Percentiles rank a stretch among this genome's conserved stretches.
Evolutionary conservation across 768 basidiomycete species (phyloP).

Genomic region (Mycena maculata): DNA sequence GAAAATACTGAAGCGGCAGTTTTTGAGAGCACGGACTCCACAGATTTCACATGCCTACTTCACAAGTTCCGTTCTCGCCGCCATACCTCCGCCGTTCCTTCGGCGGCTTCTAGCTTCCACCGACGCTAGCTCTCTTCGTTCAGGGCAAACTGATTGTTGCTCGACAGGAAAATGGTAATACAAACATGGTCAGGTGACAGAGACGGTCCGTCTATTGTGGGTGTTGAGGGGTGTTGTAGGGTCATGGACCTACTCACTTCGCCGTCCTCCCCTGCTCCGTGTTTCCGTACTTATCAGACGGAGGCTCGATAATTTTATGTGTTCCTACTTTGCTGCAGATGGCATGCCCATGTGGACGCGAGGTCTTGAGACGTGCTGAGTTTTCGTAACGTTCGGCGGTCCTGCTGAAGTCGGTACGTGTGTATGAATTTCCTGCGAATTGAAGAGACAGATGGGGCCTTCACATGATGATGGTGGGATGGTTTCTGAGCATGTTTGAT

Average conservation of each 20-base stretch:
- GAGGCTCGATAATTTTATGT: constrained; percentile 14
- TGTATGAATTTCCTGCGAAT: constrained; percentile 62
- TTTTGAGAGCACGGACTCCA: no score
- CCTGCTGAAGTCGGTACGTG: constrained; percentile 61
- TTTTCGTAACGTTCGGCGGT: constrained; percentile 28
- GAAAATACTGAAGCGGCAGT: no score
- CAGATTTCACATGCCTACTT: no score
- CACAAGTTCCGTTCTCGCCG: no score
- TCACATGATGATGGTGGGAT: constrained; percentile 22
- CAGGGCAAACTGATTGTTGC: no score
- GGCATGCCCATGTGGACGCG: constrained; percentile 26
- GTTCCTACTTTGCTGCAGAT: constrained; percentile 26
- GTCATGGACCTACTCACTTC: constrained; percentile 51
- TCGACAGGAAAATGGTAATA: constrained; percentile 8
- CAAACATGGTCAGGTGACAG: neutral
- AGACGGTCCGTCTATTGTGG: neutral
- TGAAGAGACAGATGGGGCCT: no score
- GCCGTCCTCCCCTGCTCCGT: constrained; percentile 42
- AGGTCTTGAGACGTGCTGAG: constrained; percentile 21
- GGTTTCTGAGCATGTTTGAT: neutral
- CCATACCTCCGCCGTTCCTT: no score
- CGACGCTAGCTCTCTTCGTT: no score
- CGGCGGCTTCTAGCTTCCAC: no score
- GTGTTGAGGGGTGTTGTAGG: no score
- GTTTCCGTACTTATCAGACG: constrained; percentile 14